A percentile compares a stretch with the other conserved stretches of the same genome.
Evolutionary conservation across 352 stramenopile genomes (phyloP).

Genomic region (Phytophthora meadii): DNA sequence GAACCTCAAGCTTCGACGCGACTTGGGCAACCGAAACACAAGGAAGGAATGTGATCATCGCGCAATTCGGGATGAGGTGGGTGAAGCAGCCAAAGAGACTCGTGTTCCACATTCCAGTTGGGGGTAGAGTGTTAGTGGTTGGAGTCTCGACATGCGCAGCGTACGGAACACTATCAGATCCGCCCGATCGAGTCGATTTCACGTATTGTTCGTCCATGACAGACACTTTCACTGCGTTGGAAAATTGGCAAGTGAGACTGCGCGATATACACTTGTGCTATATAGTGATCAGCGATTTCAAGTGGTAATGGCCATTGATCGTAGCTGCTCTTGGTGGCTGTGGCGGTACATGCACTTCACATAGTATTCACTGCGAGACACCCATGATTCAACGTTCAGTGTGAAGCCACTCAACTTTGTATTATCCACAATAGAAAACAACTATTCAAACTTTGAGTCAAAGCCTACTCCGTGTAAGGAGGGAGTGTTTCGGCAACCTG

Average conservation of each 20-base stretch:
- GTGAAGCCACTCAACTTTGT: background rate
- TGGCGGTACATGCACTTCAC: background rate
- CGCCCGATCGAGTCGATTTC: slow-evolving; percentile 28
- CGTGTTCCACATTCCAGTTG: slow-evolving; percentile 32
- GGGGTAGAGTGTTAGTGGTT: background rate
- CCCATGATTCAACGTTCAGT: slow-evolving; percentile 24
- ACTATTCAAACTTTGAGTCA: background rate
- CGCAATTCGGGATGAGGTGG: slow-evolving; percentile 45
- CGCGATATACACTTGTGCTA: slow-evolving; percentile 4
- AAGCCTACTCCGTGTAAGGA: slow-evolving; percentile 33
- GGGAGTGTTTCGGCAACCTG: slow-evolving; percentile 38
- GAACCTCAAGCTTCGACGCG: slow-evolving; percentile 37
- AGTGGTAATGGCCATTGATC: slow-evolving; percentile 6
- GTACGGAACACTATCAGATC: slow-evolving; percentile 17
- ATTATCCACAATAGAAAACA: slow-evolving; percentile 11
- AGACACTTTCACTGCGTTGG: background rate
- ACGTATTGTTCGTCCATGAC: slow-evolving; percentile 25
- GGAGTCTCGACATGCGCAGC: slow-evolving; percentile 15
- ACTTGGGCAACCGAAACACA: slow-evolving; percentile 50
- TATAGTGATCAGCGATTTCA: no score
- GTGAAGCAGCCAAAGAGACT: slow-evolving; percentile 47
- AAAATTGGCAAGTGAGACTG: slow-evolving; percentile 22
- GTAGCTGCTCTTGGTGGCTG: slow-evolving; percentile 19
- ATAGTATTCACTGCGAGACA: slow-evolving; percentile 21
- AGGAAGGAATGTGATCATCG: slow-evolving; percentile 44